These are phyloP conservation scores for Mucor lusitanicus DNA, from an alignment of 371 early-diverging fungal species.

Conservation along the genomic window DNA sequence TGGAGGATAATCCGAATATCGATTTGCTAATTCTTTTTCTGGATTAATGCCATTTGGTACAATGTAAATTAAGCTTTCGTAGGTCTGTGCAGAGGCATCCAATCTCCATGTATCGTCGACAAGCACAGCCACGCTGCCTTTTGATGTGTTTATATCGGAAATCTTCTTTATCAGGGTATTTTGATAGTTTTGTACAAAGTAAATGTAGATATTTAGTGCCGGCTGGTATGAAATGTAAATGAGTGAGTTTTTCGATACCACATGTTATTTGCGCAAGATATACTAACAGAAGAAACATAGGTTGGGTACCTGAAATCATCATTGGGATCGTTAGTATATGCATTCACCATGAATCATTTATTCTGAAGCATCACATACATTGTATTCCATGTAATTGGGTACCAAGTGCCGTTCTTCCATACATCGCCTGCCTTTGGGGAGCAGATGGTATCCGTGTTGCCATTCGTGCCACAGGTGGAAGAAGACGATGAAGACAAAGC, in stretches of 20 bases:
- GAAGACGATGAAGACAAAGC: background rate
- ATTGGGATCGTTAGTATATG: background rate
- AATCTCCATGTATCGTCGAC: slow-evolving; percentile 28
- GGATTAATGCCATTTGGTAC: slow-evolving; percentile 16
- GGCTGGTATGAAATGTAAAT: slow-evolving; percentile 6
- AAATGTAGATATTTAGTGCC: slow-evolving; percentile 19
- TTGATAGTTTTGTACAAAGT: slow-evolving; percentile 28
- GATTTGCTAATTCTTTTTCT: slow-evolving; percentile 16
- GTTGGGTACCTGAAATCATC: slow-evolving; percentile 12
- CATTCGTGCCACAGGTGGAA: slow-evolving; percentile 19
- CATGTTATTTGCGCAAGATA: background rate
- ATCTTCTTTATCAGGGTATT: slow-evolving; percentile 19
- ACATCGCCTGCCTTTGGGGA: slow-evolving; percentile 25
- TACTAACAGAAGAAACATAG: slow-evolving; percentile 20
- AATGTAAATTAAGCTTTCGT: slow-evolving; percentile 18
- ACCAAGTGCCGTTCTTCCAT: slow-evolving; percentile 31
- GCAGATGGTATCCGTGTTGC: slow-evolving; percentile 27
- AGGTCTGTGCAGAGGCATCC: slow-evolving; percentile 11
- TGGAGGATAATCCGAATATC: slow-evolving; percentile 21
- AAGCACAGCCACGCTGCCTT: slow-evolving; percentile 16
- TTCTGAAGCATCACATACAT: slow-evolving; percentile 7
- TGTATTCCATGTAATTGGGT: slow-evolving; percentile 33
- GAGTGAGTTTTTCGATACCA: background rate
- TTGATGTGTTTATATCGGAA: slow-evolving; percentile 5
- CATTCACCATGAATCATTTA: background rate